Base-by-base conservation (phyloP, 345 rosid genomes). In the Eucalyptus cladocalyx region DNA sequence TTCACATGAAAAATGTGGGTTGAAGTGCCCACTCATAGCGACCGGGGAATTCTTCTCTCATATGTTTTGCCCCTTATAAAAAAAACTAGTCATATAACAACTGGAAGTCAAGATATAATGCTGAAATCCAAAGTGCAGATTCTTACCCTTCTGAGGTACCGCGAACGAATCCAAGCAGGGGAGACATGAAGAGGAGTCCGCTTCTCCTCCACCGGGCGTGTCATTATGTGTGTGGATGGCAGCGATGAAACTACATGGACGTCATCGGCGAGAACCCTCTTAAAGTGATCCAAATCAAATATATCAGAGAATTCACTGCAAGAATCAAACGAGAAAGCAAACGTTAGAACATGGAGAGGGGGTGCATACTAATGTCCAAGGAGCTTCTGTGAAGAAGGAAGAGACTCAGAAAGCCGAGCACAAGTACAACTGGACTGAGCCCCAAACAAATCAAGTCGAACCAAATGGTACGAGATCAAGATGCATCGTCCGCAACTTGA, bases 261-360 rank as follows among this genome's bases (percentile, higher is more conserved):
- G 91, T 98, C 99, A 88, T 95, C 89, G 16, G 93, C 96, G 53
- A 98, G 95, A 89, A 93, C 94, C 45, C 86, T 96, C 93, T 98
- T 98, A 95, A 98, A 98, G 89, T 95, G 95, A 90, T 94, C 97
- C 95, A 97, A 89, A 90, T 97, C 99, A 91, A 98, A 98, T 91
- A 98, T 97, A 93, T 97, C 99, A 32, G 97, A 92, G 86, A 98
- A 98, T 90, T 98, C 99, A 91, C 99, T 98, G 96, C 96, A 92
- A 81, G 80, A 90, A 90, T 89, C 62, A 89, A 58, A 91, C 40
- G 47, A 89, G 88, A 32, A 76, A 30, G 86, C 48, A 32, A 54
- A 80, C 24, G 21, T 53, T 37, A 88, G 80, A 69, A 14, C 40
- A 65, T 16, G 32, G 23, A 3, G 83, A 3, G 10, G 58, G 56